Evolutionary conservation across 192 early-diverging fungal genomes (phyloP).

Genomic region (Backusella circina): DNA sequence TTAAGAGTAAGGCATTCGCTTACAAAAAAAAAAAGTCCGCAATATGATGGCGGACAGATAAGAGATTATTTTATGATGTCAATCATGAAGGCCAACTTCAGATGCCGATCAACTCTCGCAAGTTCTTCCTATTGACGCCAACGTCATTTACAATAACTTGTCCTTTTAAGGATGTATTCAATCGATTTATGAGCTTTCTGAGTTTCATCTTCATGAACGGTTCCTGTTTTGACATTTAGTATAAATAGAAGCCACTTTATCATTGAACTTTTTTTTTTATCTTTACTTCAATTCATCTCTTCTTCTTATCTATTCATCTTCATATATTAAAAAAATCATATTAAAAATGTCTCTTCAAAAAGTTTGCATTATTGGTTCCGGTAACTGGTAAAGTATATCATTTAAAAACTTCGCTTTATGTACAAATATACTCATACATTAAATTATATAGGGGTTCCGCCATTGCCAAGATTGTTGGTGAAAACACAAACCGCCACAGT

Average conservation of each 20-base stretch:
- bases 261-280: not conserved
- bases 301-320: not conserved
- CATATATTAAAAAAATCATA: not conserved
- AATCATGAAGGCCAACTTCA: not conserved
- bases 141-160: not conserved
- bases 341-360: slow-evolving; percentile 49
- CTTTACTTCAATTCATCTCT: not conserved
- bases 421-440: not conserved
- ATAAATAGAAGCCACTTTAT: not conserved
- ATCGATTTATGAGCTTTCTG: not conserved
- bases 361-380: slow-evolving; percentile 89
- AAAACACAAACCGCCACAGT: slow-evolving; percentile 66
- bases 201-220: not conserved
- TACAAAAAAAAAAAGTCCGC: not conserved
- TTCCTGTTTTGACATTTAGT: not conserved
- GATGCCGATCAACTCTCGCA: not conserved
- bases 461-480: slow-evolving; percentile 87
- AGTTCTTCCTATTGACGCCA: not conserved
- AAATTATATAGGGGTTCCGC: slow-evolving; percentile 88
- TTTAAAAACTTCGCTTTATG: not conserved
- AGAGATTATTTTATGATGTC: slow-evolving; percentile 3
- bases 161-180: not conserved
- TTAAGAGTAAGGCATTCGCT: not conserved
- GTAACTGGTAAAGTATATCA: slow-evolving; percentile 82
- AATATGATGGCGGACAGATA: not conserved